These are phyloP conservation scores for Dryas alaskensis DNA, from an alignment of 306 rosid genomes.

Conservation along the genomic window DNA sequence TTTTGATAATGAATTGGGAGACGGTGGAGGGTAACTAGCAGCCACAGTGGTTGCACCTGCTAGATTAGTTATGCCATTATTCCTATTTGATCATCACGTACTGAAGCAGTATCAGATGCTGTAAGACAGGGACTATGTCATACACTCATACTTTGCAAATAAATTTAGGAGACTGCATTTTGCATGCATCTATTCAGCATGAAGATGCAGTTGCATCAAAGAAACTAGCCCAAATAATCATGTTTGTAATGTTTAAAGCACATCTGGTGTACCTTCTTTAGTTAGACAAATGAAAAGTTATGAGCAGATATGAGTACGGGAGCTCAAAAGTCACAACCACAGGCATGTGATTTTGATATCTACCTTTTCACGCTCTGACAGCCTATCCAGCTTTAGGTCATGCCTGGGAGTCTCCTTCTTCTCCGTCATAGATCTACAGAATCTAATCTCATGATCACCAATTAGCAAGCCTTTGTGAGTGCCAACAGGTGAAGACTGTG, in stretches of 20 bases:
- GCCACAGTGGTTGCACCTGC: conserved; percentile 5
- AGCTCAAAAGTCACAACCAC: conserved; percentile 20
- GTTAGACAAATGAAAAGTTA: conserved; percentile 5
- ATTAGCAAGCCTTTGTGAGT: conserved; percentile 38
- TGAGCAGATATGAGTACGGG: conserved; percentile 6
- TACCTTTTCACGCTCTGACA: conserved; percentile 79
- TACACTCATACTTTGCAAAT: conserved; percentile 1
- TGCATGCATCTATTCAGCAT: not conserved
- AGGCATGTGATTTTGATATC: conserved; percentile 10
- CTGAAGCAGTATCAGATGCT: not conserved
- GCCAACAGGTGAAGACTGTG: conserved; percentile 29
- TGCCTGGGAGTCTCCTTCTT: conserved; percentile 49
- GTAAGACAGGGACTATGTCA: not conserved
- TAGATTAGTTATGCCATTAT: not conserved
- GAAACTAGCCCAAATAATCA: not conserved
- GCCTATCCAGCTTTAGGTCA: conserved; percentile 57
- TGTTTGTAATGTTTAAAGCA: not conserved
- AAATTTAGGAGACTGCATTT: not conserved
- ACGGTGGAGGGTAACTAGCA: not conserved
- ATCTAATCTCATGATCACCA: conserved; percentile 38
- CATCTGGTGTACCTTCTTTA: not conserved
- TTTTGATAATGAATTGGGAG: not conserved
- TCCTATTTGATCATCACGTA: not conserved
- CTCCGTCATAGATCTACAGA: conserved; percentile 68
- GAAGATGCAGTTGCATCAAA: not conserved